Evolutionary conservation across 1,139 yeast species (phyloP).

Genomic region (Yamadazyma pseudoaaseri): DNA sequence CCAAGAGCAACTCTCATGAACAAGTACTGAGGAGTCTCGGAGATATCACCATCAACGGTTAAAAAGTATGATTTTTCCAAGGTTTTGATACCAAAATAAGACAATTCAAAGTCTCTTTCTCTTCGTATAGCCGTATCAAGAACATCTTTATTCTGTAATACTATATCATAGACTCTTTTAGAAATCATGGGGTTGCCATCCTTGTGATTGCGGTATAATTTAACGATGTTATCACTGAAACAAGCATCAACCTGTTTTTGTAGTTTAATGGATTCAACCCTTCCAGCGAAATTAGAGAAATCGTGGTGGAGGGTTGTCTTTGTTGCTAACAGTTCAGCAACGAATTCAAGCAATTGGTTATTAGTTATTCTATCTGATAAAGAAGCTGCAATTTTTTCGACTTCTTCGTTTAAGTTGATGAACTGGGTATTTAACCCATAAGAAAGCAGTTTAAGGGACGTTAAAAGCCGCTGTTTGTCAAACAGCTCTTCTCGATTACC

Average conservation of each 20-base stretch:
- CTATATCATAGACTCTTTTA: slow-evolving; percentile 26
- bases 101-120: slow-evolving; percentile 39
- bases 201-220: slow-evolving; percentile 20
- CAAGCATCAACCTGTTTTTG: slow-evolving; percentile 24
- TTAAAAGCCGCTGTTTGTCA: slow-evolving; percentile 14
- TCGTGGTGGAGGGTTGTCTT: slow-evolving; percentile 47
- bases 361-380: slow-evolving; percentile 33
- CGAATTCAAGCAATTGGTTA: slow-evolving; percentile 34
- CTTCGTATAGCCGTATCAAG: slow-evolving; percentile 37
- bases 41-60: slow-evolving; percentile 28
- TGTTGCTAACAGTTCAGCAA: slow-evolving; percentile 47
- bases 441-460: slow-evolving; percentile 17
- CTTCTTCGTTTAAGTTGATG: slow-evolving; percentile 22
- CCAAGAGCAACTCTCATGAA: slow-evolving; percentile 55
- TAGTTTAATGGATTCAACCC: slow-evolving; percentile 36
- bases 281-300: slow-evolving; percentile 47
- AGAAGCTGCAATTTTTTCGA: slow-evolving; percentile 21
- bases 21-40: slow-evolving; percentile 54
- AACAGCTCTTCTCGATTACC: slow-evolving; percentile 13
- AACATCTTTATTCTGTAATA: slow-evolving; percentile 26
- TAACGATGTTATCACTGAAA: slow-evolving; percentile 35
- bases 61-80: slow-evolving; percentile 48
- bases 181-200: slow-evolving; percentile 13
- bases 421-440: slow-evolving; percentile 20
- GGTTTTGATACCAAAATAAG: slow-evolving; percentile 56